A percentile compares a stretch with the other conserved stretches of the same genome.
phyloP scores from a whole-genome alignment of 2,329 filamentous ascomycete species.

The Trichoderma endophyticum region DNA sequence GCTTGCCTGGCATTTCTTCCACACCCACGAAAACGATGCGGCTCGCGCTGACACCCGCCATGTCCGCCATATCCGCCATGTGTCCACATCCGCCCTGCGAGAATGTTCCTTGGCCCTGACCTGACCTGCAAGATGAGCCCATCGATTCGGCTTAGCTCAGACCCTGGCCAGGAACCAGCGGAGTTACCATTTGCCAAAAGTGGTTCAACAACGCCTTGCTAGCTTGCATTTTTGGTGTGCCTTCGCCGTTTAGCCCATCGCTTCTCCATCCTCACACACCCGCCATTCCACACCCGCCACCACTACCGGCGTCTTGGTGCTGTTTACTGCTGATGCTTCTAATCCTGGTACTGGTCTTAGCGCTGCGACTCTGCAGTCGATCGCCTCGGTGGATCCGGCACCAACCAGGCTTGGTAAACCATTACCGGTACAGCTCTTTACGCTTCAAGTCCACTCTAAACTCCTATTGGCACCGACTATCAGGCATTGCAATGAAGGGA shows the following conservation, averaged over 20 bases:
- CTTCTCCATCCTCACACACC: too few relatives aligned
- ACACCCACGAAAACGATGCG: background rate
- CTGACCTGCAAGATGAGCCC: background rate
- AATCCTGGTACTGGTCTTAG: background rate
- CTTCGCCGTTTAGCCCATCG: background rate
- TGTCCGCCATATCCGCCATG: background rate
- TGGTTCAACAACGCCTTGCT: background rate
- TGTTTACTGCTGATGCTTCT: slow-evolving; percentile 3
- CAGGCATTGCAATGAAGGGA: background rate
- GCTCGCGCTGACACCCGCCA: background rate
- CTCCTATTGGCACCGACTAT: background rate
- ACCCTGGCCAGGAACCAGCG: background rate
- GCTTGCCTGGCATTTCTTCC: background rate
- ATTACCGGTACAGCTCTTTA: background rate
- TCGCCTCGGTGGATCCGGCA: background rate
- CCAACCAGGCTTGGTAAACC: background rate
- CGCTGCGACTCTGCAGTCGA: background rate
- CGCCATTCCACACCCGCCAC: background rate
- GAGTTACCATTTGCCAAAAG: background rate
- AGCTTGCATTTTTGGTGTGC: background rate
- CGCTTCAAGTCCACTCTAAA: background rate
- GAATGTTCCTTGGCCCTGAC: background rate
- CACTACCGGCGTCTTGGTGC: background rate
- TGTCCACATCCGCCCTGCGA: background rate
- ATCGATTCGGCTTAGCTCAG: background rate